phyloP scores from a whole-genome alignment of 1,139 yeast genomes.

The Magnusiomyces suaveolens region DNA sequence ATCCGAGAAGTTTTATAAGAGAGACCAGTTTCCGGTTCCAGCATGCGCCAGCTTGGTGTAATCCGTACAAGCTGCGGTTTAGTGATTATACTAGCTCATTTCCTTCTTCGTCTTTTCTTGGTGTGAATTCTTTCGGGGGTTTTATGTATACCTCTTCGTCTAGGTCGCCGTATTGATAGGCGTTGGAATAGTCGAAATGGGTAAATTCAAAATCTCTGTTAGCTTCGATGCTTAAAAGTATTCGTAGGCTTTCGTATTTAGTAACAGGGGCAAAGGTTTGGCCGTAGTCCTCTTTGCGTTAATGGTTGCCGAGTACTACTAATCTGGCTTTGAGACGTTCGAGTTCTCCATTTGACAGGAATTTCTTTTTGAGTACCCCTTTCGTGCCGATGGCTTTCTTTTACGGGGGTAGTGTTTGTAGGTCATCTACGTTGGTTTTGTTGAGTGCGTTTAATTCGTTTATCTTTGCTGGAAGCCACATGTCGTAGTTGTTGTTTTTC shows the following conservation, averaged over 20 bases:
- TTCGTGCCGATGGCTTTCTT: not conserved
- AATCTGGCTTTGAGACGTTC: slow-evolving; percentile 13
- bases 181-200: not conserved
- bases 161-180: not conserved
- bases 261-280: slow-evolving; percentile 25
- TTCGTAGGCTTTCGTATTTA: too few species aligned
- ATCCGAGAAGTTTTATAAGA: not conserved
- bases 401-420: not conserved
- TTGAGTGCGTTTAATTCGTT: not conserved
- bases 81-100: not conserved
- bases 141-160: not conserved
- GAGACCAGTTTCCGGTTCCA: not conserved
- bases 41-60: not conserved
- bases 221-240: not conserved
- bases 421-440: not conserved
- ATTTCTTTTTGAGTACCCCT: slow-evolving; percentile 12
- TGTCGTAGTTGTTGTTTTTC: not conserved
- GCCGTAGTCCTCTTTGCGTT: slow-evolving; percentile 10
- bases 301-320: slow-evolving; percentile 17
- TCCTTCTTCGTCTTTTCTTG: not conserved
- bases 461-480: not conserved
- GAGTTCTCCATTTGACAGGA: slow-evolving; percentile 7
- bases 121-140: not conserved
- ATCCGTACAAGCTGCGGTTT: not conserved
- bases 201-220: not conserved